Base-by-base conservation (phyloP, 352 stramenopile species). In the Globisporangium abappressorium region DNA sequence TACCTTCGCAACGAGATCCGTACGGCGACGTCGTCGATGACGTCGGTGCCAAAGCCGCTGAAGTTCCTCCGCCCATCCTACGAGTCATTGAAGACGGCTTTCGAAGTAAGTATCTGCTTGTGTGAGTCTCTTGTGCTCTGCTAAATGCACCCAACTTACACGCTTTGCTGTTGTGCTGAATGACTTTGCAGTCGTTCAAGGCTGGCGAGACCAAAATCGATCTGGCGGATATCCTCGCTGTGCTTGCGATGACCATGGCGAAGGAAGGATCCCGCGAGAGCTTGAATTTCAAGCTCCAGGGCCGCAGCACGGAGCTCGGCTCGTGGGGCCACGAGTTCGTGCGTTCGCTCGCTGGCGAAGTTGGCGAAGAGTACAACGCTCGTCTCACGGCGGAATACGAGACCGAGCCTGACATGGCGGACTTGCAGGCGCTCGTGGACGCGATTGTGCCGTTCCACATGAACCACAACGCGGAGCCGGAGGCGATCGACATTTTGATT, bases 401-500 rank as follows among this genome's bases (percentile, higher is more conserved):
- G 1, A 57, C 80, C 49, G 81, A 92, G 20, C 77, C 88, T 9
- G 91, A 98, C 70, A 80, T 93, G 36, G 64, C 79, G 38, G 97
- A 99, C 77, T 79, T 99, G 57, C 73, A 99, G 70, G 78, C 78
- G 66, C 93, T 99, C 67, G 97, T 99, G 57, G 93, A 99, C 78
- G 94, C 97, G 14, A 99, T 99, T 74, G 96, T 99, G 63, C 97
- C 97, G 3, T 99, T 99, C 83, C 97, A 99, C 87, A 97, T 99
- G 76, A 82, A 97, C 70, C 98, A 99, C 83, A 99, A 99, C 76
- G 97, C 98, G 5, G 97, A 99, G 78, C 96, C 97, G 0, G 98
- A 99, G 84, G 98, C 98, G 24, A 96, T 99, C 43, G 98, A 99
- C 79, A 95, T 99, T 30, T 82, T 99, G 55, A 97, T 99, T 70